A percentile compares a stretch with the other conserved stretches of the same genome.
phyloP scores from a whole-genome alignment of 164 flowering plant species.

The Nymphaea thermarum region DNA sequence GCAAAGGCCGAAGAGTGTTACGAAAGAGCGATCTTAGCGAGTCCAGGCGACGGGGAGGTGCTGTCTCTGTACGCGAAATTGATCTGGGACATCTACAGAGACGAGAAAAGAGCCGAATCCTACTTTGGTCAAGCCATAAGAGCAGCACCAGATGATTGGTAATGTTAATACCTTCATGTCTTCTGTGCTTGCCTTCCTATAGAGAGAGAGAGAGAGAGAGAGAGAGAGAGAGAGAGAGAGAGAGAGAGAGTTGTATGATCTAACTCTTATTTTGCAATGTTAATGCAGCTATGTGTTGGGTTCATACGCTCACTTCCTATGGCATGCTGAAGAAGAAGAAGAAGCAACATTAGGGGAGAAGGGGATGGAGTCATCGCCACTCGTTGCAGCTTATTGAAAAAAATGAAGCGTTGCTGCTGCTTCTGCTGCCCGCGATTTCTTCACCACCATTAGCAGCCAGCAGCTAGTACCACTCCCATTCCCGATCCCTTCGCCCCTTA shows the following conservation, averaged over 20 bases:
- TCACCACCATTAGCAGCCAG: too few relatives aligned
- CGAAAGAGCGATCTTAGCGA: slow-evolving; percentile 66
- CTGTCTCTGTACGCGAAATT: slow-evolving; percentile 54
- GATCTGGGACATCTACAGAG: slow-evolving; percentile 61
- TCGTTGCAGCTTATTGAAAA: background rate
- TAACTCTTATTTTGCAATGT: background rate
- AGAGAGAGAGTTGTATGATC: background rate
- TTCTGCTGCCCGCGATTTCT: too few relatives aligned
- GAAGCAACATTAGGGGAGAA: background rate
- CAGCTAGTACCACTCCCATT: too few relatives aligned
- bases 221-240: background rate
- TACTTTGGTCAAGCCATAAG: slow-evolving; percentile 59
- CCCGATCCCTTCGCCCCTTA: too few relatives aligned
- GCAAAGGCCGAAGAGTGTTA: slow-evolving; percentile 66
- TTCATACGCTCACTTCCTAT: slow-evolving; percentile 16
- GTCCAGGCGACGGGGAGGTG: slow-evolving; percentile 65
- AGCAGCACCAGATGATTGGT: slow-evolving; percentile 70
- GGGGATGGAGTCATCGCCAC: background rate
- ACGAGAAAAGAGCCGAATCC: slow-evolving; percentile 38
- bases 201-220: background rate
- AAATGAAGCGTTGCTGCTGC: background rate
- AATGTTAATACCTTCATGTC: background rate
- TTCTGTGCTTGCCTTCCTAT: too few relatives aligned
- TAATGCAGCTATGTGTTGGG: slow-evolving; percentile 13
- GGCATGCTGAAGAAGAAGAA: slow-evolving; percentile 14